Conservation (phyloP, 2,329 filamentous ascomycete genomes). For the Capronia epimyces region DNA sequence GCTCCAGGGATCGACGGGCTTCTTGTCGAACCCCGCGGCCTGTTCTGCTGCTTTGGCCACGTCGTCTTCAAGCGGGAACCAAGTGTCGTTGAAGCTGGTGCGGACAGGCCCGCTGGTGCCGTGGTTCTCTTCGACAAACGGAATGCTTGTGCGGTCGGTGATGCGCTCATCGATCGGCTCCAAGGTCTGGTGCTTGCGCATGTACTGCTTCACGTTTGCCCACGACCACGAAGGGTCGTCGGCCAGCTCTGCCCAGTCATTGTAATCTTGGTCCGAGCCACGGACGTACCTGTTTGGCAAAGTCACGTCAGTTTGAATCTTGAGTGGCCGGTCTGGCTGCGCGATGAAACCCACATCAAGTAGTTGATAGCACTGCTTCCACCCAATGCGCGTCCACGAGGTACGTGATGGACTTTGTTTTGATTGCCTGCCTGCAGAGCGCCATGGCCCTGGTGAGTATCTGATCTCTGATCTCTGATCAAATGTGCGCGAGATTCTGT, state of each 20-base stretch:
- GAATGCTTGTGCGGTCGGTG: conserved; percentile 24
- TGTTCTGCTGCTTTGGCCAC: conserved; percentile 24
- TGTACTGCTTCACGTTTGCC: conserved; percentile 30
- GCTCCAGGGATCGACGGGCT: conserved; percentile 24
- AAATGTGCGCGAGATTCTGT: too few relatives aligned
- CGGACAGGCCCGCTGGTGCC: conserved; percentile 36
- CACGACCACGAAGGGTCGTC: conserved; percentile 33
- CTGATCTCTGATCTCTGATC: too few relatives aligned
- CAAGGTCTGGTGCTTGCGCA: conserved; percentile 33
- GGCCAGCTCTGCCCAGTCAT: conserved; percentile 32
- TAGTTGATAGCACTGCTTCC: conserved; percentile 34
- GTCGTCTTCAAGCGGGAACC: conserved; percentile 24
- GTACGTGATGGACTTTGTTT: conserved; percentile 28
- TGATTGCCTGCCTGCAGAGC: conserved; percentile 12
- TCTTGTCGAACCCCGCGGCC: conserved; percentile 21
- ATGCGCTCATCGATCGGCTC: conserved; percentile 28
- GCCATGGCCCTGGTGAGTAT: too few relatives aligned
- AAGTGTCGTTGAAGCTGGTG: conserved; percentile 29
- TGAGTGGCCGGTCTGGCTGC: too few relatives aligned
- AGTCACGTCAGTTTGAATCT: neutral
- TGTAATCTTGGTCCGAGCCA: conserved; percentile 32
- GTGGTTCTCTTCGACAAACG: conserved; percentile 21
- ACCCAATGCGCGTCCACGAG: conserved; percentile 33
- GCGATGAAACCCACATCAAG: conserved; percentile 24
- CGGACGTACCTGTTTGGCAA: conserved; percentile 20